These are phyloP conservation scores for Penicillium steckii DNA, from an alignment of 495 filamentous ascomycete genomes.

Conservation along the genomic window DNA sequence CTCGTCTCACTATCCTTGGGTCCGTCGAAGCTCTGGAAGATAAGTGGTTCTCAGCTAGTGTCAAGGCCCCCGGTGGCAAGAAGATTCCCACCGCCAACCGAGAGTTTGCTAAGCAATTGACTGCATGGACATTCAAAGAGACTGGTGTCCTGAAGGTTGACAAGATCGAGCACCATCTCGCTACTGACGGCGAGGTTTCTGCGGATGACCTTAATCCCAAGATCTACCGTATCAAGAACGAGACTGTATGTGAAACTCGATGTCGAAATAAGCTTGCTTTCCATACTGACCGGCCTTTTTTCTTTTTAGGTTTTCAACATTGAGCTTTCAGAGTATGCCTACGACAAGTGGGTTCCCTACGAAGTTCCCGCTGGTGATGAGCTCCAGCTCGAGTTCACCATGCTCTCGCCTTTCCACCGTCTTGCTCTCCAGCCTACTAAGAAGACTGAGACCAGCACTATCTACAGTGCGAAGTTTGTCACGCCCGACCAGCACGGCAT, in stretches of 20 bases:
- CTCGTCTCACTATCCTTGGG: conserved; percentile 83
- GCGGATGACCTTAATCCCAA: conserved; percentile 65
- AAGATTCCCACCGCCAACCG: conserved; percentile 69
- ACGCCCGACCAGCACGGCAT: conserved; percentile 96
- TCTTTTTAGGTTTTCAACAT: conserved; percentile 75
- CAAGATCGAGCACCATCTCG: conserved; percentile 76
- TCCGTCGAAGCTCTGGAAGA: conserved; percentile 84
- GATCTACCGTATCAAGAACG: conserved; percentile 96
- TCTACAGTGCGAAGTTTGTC: conserved; percentile 73
- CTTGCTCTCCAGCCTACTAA: conserved; percentile 61
- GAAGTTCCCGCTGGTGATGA: conserved; percentile 63
- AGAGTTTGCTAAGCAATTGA: conserved; percentile 80
- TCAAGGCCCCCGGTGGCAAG: conserved; percentile 59
- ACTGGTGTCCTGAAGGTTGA: conserved; percentile 84
- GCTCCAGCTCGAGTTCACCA: conserved; percentile 93
- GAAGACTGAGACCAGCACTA: conserved; percentile 63
- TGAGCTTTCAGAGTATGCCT: conserved; percentile 79
- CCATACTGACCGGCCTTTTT: conserved; percentile 21
- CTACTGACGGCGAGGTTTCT: conserved; percentile 38
- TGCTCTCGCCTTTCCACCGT: conserved; percentile 99
- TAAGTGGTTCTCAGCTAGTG: conserved; percentile 83
- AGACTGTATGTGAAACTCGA: conserved; percentile 67
- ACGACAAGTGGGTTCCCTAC: conserved; percentile 72
- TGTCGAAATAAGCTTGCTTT: conserved; percentile 6
- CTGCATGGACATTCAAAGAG: conserved; percentile 93